Conservation (phyloP, 106 monocot species). For the Dactylorhiza incarnata region DNA sequence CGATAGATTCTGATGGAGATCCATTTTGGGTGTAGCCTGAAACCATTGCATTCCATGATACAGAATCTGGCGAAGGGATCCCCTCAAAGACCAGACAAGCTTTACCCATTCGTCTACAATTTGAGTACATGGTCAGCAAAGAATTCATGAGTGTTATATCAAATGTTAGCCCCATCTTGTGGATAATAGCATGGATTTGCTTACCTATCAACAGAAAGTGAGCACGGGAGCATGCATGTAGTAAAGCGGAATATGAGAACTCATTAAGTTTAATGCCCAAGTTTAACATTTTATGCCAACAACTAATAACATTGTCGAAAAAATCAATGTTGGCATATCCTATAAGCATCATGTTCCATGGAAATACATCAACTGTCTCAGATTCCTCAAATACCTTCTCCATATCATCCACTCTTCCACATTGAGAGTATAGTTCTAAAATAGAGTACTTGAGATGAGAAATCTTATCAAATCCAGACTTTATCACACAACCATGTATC, state of each 20-base stretch:
- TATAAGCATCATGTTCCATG: conserved; percentile 35
- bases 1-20: conserved; percentile 25
- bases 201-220: conserved; percentile 1
- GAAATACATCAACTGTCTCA: conserved; percentile 14
- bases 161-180: conserved; percentile 22
- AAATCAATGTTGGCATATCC: conserved; percentile 14
- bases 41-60: conserved; percentile 40
- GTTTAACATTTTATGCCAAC: conserved; percentile 18
- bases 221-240: conserved; percentile 18
- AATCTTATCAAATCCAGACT: conserved; percentile 15
- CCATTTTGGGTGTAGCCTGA: conserved; percentile 35
- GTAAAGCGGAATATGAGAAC: conserved; percentile 32
- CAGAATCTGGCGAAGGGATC: conserved; percentile 23
- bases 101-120: conserved; percentile 15
- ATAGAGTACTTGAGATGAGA: conserved; percentile 20
- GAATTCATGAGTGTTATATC: conserved; percentile 34
- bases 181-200: conserved; percentile 26
- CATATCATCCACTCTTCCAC: conserved; percentile 28
- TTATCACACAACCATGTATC: conserved; percentile 26
- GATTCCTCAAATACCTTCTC: conserved; percentile 22
- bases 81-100: conserved; percentile 22
- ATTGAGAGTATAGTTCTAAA: conserved; percentile 24
- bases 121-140: conserved; percentile 34
- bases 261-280: conserved; percentile 22
- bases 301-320: conserved; percentile 9